phyloP scores from a whole-genome alignment of 2,329 filamentous ascomycete genomes.

The Penicillium hesseltinei region DNA sequence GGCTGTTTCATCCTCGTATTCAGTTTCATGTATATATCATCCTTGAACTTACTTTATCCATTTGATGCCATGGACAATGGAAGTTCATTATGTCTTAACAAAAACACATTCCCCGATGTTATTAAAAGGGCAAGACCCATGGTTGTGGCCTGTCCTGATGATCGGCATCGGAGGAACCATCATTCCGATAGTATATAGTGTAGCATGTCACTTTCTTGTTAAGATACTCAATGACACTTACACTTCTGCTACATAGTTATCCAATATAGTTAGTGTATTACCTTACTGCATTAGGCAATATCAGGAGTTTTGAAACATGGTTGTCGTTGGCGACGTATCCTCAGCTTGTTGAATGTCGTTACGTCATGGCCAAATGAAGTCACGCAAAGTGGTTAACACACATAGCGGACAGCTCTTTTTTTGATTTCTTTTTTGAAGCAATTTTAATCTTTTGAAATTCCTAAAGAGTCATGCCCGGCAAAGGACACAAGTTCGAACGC shows the following conservation, averaged over 20 bases:
- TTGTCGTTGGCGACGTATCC: not conserved
- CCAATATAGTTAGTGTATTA: not conserved
- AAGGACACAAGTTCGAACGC: slow-evolving; percentile 14
- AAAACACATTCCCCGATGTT: not conserved
- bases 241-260: not conserved
- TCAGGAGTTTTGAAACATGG: not conserved
- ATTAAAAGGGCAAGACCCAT: not conserved
- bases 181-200: not conserved
- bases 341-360: not conserved
- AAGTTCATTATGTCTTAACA: not conserved
- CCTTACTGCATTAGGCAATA: no score
- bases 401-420: no score
- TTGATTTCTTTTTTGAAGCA: not conserved
- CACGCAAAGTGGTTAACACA: not conserved
- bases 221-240: not conserved
- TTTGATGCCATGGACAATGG: not conserved
- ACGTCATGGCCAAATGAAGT: slow-evolving; percentile 16
- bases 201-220: not conserved
- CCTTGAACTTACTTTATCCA: not conserved
- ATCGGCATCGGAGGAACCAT: not conserved
- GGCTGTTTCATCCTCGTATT: slow-evolving; percentile 10
- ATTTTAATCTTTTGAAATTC: not conserved
- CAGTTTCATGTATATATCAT: slow-evolving; percentile 3
- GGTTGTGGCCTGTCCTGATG: slow-evolving; percentile 3
- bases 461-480: slow-evolving; percentile 5